These are phyloP conservation scores for Lactifluus volemus DNA, from an alignment of 768 basidiomycete genomes.

Conservation along the genomic window DNA sequence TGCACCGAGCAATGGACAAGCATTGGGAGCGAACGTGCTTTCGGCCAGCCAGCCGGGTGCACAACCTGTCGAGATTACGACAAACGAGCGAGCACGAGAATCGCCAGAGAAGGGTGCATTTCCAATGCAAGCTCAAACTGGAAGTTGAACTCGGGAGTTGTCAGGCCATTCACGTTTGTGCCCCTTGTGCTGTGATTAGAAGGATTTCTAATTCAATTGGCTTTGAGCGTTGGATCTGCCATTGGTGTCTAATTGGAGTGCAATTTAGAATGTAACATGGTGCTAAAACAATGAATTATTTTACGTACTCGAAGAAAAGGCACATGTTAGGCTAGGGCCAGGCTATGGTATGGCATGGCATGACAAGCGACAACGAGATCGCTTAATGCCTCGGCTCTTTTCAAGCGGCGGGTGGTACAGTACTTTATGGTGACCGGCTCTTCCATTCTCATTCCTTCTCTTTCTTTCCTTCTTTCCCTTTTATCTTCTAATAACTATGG, in stretches of 20 bases:
- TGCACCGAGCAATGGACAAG: background rate
- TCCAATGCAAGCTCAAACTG: background rate
- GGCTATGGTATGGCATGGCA: background rate
- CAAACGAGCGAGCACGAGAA: background rate
- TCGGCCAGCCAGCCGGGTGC: background rate
- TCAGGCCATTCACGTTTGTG: background rate
- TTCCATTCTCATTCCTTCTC: background rate
- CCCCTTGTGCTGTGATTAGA: background rate
- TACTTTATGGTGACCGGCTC: background rate
- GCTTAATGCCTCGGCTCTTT: too few relatives aligned
- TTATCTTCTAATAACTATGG: conserved; percentile 20
- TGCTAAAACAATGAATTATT: background rate
- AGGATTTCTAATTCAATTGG: background rate
- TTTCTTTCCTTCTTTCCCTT: background rate
- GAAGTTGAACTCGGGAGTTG: background rate
- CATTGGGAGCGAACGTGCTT: background rate
- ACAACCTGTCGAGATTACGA: background rate
- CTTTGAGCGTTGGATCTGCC: background rate
- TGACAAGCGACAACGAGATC: too few relatives aligned
- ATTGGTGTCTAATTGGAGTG: background rate
- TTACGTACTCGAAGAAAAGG: background rate
- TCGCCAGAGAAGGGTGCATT: background rate
- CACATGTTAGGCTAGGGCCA: too few relatives aligned
- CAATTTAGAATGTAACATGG: background rate
- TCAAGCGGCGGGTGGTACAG: too few relatives aligned